Base-by-base conservation (phyloP, 495 filamentous ascomycete genomes). In the Lophiostoma macrostomum region DNA sequence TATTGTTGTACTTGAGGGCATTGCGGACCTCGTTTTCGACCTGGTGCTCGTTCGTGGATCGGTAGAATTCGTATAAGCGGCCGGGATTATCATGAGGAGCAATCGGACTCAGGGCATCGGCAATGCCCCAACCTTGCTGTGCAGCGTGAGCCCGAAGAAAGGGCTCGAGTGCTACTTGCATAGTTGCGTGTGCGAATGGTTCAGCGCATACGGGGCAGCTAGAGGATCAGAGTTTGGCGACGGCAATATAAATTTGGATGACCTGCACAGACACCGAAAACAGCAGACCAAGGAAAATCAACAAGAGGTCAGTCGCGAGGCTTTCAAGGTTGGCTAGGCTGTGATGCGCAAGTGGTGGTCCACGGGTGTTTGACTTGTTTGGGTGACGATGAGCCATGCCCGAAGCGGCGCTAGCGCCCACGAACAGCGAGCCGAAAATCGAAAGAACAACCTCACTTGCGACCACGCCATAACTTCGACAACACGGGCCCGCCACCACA, bases 41-140 rank as follows among this genome's bases (percentile, higher is more conserved):
- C 45, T 74, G 70, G 35, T 76, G 72, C 10, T 78, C 62, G 53
- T 82, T 83, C n/a, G 78, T 76, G 49, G 77, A 76, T 36, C 80
- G 80, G 30, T 75, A 73, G 49, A 77, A 77, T 41, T 72, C 68
- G 66, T 82, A 83, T 22, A 95, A 72, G 37, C 81, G 79, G 29
- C 75, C 69, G 20, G 80, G 74, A 41, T 85, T 67, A 25, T 78
- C 69, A 0, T 72, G 41, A 11, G 85, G 74, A 22, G 80, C 62
- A 48, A 83, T 73, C 31, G 90, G 89, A 3, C 76, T 82, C 44
- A 96, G 70, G 11, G 86, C 84, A 37, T 76, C 72, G 28, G 88
- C 82, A 13, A 96, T 79, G 23, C 66, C 71, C 58, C 80, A 80
- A 42, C 88, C 88, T 53, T 84, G 76, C 20, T 73, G 68, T 8